phyloP scores from a whole-genome alignment of 164 flowering plant species.

The Liquidambar formosana region DNA sequence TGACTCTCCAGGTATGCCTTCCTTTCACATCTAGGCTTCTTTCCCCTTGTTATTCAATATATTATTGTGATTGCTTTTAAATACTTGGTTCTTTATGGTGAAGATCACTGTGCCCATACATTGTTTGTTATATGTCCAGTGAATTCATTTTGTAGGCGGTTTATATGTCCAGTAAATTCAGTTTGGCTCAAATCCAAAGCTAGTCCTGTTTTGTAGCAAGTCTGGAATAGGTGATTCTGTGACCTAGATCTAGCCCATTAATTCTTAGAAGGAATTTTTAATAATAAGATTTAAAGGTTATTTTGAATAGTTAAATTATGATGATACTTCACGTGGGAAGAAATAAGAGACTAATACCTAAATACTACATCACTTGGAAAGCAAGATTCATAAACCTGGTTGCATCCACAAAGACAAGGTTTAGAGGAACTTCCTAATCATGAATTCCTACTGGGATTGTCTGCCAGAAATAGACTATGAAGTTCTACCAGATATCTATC shows the following conservation, averaged over 20 bases:
- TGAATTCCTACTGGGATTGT: not conserved
- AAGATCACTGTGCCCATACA: not conserved
- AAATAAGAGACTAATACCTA: not conserved
- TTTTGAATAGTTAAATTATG: not conserved
- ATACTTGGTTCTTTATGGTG: not conserved
- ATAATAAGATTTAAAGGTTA: not conserved
- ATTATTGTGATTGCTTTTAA: not conserved
- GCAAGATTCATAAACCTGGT: not conserved
- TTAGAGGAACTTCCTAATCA: not conserved
- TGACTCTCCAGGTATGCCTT: slow-evolving; percentile 61
- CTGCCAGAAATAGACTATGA: not conserved
- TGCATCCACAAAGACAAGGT: not conserved
- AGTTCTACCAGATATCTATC: not conserved
- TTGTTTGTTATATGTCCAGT: not conserved
- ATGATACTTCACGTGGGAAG: not conserved
- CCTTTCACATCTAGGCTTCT: slow-evolving; percentile 5
- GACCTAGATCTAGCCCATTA: too few species aligned
- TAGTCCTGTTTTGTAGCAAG: too few species aligned
- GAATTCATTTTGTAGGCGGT: not conserved
- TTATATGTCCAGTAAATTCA: not conserved
- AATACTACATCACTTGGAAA: not conserved
- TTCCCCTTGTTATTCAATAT: not conserved
- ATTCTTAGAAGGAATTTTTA: too few species aligned
- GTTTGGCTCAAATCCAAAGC: too few species aligned
- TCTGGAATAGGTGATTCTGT: too few species aligned